Evolutionary conservation across 495 filamentous ascomycete species (phyloP).

Genomic region (Aspergillus nidulans): DNA sequence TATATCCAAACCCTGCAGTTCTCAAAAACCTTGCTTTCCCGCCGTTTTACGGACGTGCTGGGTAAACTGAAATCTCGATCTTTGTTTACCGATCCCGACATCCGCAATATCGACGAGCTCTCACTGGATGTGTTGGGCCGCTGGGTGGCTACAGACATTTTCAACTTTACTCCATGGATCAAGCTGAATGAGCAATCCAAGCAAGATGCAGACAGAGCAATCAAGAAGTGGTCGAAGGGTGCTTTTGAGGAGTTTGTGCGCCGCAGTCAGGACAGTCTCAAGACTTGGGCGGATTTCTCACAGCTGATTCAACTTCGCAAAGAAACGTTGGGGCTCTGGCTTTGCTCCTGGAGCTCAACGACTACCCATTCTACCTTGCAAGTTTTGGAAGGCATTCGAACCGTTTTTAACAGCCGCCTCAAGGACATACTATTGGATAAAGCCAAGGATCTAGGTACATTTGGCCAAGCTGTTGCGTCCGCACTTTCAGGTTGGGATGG

Average conservation of each 20-base stretch:
- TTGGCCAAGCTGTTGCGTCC: constrained; percentile 49
- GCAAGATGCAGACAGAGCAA: constrained; percentile 56
- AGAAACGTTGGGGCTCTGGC: constrained; percentile 70
- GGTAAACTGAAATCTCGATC: constrained; percentile 61
- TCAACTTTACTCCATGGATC: constrained; percentile 85
- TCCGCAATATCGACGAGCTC: constrained; percentile 62
- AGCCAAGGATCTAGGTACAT: constrained; percentile 51
- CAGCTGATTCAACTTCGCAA: constrained; percentile 63
- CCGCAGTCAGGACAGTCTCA: constrained; percentile 53
- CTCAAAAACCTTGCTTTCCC: constrained; percentile 69
- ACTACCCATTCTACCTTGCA: constrained; percentile 47
- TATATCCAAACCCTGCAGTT: constrained; percentile 74
- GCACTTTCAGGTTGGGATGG: constrained; percentile 51
- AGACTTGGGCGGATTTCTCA: constrained; percentile 55
- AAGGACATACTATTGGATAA: constrained; percentile 54
- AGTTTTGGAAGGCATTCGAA: constrained; percentile 64
- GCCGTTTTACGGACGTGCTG: constrained; percentile 66
- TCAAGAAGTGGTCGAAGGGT: constrained; percentile 68
- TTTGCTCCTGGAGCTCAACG: constrained; percentile 44
- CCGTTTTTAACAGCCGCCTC: constrained; percentile 62
- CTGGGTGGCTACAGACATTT: constrained; percentile 81
- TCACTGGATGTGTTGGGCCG: constrained; percentile 75
- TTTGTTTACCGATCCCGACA: constrained; percentile 63
- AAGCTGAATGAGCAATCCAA: constrained; percentile 74
- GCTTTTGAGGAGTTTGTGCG: constrained; percentile 61